Evolutionary conservation across 2,329 filamentous ascomycete genomes (phyloP).

Genomic region (Microdochium trichocladiopsis): DNA sequence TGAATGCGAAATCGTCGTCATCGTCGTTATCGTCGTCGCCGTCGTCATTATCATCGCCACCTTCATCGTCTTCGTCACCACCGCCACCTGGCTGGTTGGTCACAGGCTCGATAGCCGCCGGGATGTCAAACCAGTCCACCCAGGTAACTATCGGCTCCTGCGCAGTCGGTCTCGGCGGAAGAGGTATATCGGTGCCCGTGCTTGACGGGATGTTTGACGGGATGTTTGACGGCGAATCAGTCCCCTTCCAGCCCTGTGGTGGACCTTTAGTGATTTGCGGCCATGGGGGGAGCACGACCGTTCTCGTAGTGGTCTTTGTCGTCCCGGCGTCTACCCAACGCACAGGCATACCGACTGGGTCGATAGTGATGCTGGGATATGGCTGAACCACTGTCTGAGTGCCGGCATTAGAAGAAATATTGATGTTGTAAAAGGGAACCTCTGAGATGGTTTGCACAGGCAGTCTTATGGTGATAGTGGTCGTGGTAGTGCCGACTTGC

Average conservation of each 20-base stretch:
- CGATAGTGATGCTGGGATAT: neutral
- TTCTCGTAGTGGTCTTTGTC: constrained; percentile 1
- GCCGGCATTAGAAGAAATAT: neutral
- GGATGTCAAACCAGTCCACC: neutral
- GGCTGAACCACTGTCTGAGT: constrained; percentile 1
- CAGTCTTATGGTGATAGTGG: neutral
- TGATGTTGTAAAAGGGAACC: neutral
- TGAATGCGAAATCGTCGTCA: neutral
- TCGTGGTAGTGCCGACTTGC: constrained; percentile 4
- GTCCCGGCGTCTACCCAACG: neutral
- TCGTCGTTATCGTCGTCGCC: neutral
- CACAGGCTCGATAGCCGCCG: neutral
- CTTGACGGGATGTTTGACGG: no score
- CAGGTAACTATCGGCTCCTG: neutral
- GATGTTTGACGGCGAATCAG: neutral
- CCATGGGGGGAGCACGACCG: constrained; percentile 3
- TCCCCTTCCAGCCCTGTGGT: neutral
- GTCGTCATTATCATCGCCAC: neutral
- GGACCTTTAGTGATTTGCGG: constrained; percentile 1
- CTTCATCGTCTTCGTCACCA: neutral
- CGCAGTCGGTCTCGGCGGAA: neutral
- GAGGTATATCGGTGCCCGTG: neutral
- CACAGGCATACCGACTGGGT: neutral
- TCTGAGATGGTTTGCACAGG: neutral
- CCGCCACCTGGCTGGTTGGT: neutral